Base-by-base conservation (phyloP, 805 yeast species). In the Yamadazyma olivae region DNA sequence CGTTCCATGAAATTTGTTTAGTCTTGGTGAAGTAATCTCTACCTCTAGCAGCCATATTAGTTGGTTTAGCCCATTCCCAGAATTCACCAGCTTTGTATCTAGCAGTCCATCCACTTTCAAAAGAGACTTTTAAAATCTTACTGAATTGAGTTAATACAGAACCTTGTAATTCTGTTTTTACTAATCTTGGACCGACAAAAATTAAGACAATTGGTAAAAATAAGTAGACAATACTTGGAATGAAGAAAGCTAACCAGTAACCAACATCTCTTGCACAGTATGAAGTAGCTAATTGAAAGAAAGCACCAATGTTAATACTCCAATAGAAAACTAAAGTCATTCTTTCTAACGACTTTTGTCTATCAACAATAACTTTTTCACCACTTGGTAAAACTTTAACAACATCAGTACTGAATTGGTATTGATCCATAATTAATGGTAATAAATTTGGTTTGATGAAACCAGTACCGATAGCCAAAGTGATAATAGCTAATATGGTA, bases 351-450 rank as follows among this genome's bases (percentile, higher is more conserved):
- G 73, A 53, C 37, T 66, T 57, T 48, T 65, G 67, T 36, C 74
- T 62, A 47, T 71, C 75, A 30, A 72, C 58, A 47, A 83, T 77
- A 23, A 83, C 90, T 32, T 71, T 70, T 52, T 79, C 80, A 39
- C 95, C 95, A 18, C 67, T 53, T 45, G 74, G 71, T 39, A 73
- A 63, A 3, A 73, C 75, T 55, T 70, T 73, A 37, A 85, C 75
- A 34, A 72, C 76, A 44, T 79, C 82, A 46, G 73, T 70, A 39
- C 74, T 65, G 54, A 77, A 74, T 30, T 81, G 79, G 53, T 59
- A 59, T 41, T 54, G 61, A 41, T 63, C 86, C 58, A 70, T 57
- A 36, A 70, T 53, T 32, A 71, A 56, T 6, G 77, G 76, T 40
- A 70, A 59, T 39, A 75, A 64, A 47, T 74, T 75, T 38, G 79